Evolutionary conservation across 1,284 basidiomycete genomes (phyloP).

Genomic region (Pseudozyma pruni): DNA sequence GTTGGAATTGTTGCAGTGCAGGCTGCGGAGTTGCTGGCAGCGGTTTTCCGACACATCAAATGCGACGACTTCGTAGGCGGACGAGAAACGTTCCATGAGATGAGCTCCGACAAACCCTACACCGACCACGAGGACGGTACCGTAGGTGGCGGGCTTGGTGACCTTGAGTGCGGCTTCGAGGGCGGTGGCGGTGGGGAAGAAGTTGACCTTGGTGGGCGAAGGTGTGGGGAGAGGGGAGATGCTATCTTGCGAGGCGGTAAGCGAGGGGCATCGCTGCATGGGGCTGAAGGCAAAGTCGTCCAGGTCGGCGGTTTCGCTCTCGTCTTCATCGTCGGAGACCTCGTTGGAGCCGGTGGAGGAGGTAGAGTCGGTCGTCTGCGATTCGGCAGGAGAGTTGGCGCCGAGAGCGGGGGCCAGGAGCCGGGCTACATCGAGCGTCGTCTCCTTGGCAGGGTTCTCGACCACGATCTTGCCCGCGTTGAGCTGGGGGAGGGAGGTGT

Average conservation of each 20-base stretch:
- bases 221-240: constrained; percentile 22
- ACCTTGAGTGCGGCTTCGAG: constrained; percentile 3
- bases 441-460: constrained; percentile 14
- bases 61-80: constrained; percentile 30
- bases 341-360: neutral
- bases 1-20: constrained; percentile 30
- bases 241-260: constrained; percentile 30
- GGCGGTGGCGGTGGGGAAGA: constrained; percentile 5
- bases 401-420: constrained; percentile 16
- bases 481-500: constrained; percentile 18
- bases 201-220: constrained; percentile 19
- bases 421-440: constrained; percentile 11
- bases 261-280: constrained; percentile 33
- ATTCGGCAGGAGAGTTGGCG: constrained; percentile 4
- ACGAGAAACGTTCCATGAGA: constrained; percentile 38
- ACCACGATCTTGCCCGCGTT: constrained; percentile 12
- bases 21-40: constrained; percentile 22
- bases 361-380: neutral
- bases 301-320: constrained; percentile 16
- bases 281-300: constrained; percentile 7
- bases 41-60: constrained; percentile 35
- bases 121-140: constrained; percentile 30
- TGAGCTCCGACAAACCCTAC: constrained; percentile 40
- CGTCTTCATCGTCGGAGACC: constrained; percentile 19
- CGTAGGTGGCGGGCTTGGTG: constrained; percentile 14